Conservation (phyloP, 2,329 filamentous ascomycete genomes). For the Pseudocercospora vitis region DNA sequence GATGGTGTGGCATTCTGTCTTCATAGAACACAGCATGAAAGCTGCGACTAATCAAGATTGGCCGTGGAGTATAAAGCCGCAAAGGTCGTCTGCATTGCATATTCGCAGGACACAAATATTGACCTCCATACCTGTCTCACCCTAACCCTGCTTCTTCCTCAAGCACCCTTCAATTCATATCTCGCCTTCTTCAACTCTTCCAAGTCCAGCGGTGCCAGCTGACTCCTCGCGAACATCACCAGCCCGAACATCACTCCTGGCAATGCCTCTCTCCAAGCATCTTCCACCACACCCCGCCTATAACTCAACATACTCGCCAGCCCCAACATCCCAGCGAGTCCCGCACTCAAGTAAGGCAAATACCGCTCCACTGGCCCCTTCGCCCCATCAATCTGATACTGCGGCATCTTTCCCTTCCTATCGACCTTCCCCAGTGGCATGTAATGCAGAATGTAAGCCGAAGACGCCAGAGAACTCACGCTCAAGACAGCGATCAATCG, state of each 20-base stretch:
- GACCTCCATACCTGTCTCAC: too few relatives aligned
- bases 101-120: too few relatives aligned
- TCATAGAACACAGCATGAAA: not conserved
- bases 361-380: constrained; percentile 56
- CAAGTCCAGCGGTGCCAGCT: constrained; percentile 69
- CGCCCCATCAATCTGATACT: constrained; percentile 33
- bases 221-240: constrained; percentile 61
- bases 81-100: not conserved
- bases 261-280: constrained; percentile 41
- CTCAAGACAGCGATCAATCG: constrained; percentile 55
- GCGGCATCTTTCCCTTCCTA: constrained; percentile 36
- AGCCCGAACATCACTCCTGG: constrained; percentile 59
- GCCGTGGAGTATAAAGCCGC: not conserved
- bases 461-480: constrained; percentile 63
- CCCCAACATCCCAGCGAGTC: constrained; percentile 56
- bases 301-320: constrained; percentile 46
- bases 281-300: constrained; percentile 33
- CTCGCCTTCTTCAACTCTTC: constrained; percentile 62
- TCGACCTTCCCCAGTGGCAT: constrained; percentile 51
- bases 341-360: constrained; percentile 62
- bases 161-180: constrained; percentile 70
- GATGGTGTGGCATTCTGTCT: not conserved
- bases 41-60: constrained; percentile 1
- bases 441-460: constrained; percentile 57
- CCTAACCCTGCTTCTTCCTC: constrained; percentile 14